These are phyloP conservation scores for Paratinospora sagittata DNA, from an alignment of 164 flowering plant species.

Conservation along the genomic window DNA sequence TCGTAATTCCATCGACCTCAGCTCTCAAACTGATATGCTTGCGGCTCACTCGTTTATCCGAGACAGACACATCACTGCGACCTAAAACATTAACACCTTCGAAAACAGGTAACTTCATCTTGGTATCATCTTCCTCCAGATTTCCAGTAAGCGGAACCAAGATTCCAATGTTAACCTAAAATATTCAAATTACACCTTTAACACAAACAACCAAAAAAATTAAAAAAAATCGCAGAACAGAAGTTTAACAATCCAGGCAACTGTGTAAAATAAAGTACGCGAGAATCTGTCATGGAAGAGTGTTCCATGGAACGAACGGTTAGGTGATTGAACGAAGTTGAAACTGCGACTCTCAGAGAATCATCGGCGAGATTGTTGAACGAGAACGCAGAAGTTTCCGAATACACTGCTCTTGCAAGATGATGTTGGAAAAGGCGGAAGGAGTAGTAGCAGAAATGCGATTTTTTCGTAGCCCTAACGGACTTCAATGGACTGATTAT, in stretches of 20 bases:
- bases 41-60: slow-evolving; percentile 89
- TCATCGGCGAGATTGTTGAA: neutral
- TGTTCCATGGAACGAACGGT: neutral
- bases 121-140: slow-evolving; percentile 35
- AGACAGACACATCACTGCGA: slow-evolving; percentile 35
- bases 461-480: too few species aligned
- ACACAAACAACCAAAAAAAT: neutral
- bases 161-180: slow-evolving; percentile 38
- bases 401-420: neutral
- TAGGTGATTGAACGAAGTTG: neutral
- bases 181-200: neutral
- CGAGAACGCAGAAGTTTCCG: neutral
- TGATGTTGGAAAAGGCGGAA: neutral
- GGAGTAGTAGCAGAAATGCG: too few species aligned
- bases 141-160: slow-evolving; percentile 42
- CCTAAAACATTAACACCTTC: slow-evolving; percentile 63
- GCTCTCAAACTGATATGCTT: slow-evolving; percentile 60
- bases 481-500: too few species aligned
- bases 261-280: slow-evolving; percentile 9
- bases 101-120: slow-evolving; percentile 41
- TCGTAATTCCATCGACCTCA: slow-evolving; percentile 39
- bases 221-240: too few species aligned
- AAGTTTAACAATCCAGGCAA: neutral
- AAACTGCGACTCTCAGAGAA: neutral
- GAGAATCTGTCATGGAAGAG: slow-evolving; percentile 17